Percentiles rank a stretch among this genome's conserved stretches.
These are phyloP conservation scores for Venturia effusa DNA, from an alignment of 2,329 filamentous ascomycete genomes.

Conservation along the genomic window DNA sequence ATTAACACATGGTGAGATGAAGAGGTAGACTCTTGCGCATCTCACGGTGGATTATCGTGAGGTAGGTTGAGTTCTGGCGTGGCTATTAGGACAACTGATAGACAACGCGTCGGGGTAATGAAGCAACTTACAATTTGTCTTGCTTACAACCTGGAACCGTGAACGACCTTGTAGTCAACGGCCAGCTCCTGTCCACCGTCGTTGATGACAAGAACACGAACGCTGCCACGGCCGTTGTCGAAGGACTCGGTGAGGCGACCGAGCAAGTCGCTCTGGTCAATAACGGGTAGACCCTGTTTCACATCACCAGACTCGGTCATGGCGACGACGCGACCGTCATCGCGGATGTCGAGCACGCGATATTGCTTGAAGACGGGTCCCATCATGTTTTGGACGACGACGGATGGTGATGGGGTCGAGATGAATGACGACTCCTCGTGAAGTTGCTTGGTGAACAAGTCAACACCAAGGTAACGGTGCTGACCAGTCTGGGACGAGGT, in stretches of 20 bases:
- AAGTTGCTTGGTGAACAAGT: slow-evolving; percentile 99
- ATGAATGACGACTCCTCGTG: slow-evolving; percentile 98
- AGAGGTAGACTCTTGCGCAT: background rate
- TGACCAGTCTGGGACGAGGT: slow-evolving; percentile 96
- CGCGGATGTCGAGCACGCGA: slow-evolving; percentile 94
- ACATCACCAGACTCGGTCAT: slow-evolving; percentile 99
- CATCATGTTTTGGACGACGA: slow-evolving; percentile 98
- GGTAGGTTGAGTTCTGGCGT: background rate
- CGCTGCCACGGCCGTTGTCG: slow-evolving; percentile 81
- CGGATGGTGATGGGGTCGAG: slow-evolving; percentile 91
- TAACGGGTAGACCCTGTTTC: slow-evolving; percentile 87
- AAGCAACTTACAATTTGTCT: background rate
- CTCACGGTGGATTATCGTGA: background rate
- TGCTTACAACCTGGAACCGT: slow-evolving; percentile 55
- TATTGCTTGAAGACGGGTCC: slow-evolving; percentile 99
- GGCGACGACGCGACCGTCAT: slow-evolving; percentile 71
- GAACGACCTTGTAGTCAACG: slow-evolving; percentile 98
- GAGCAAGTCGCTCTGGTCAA: slow-evolving; percentile 90
- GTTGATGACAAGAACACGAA: slow-evolving; percentile 91
- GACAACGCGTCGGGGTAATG: background rate
- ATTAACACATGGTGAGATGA: slow-evolving; percentile 24
- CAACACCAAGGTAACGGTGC: slow-evolving; percentile 98
- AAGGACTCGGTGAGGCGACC: slow-evolving; percentile 72
- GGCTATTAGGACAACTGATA: background rate
- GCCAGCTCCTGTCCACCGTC: slow-evolving; percentile 89